A percentile compares a stretch with the other conserved stretches of the same genome.
Conservation (phyloP, 192 early-diverging fungal genomes). For the Coemansia sp. region DNA sequence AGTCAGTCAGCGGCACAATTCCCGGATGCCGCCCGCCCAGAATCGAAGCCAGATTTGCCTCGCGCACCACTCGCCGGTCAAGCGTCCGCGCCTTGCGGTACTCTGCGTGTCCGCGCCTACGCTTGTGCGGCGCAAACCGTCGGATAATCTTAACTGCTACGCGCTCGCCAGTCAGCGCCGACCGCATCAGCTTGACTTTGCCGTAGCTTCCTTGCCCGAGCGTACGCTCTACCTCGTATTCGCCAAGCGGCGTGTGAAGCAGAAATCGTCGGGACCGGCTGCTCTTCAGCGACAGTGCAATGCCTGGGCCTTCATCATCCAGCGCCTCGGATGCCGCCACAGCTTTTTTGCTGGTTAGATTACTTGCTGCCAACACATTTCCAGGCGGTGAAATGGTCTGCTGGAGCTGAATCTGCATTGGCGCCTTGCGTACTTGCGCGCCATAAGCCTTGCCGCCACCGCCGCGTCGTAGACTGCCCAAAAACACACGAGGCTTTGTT, state of each 20-base stretch:
- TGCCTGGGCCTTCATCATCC: slow-evolving; percentile 3
- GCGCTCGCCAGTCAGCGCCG: slow-evolving; percentile 48
- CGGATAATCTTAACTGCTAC: slow-evolving; percentile 57
- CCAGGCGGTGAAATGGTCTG: neutral
- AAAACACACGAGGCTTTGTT: slow-evolving; percentile 1
- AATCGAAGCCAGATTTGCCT: slow-evolving; percentile 53
- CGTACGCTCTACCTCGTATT: slow-evolving; percentile 44
- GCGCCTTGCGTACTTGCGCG: neutral
- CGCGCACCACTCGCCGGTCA: slow-evolving; percentile 53
- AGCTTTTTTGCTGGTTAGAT: neutral
- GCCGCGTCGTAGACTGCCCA: slow-evolving; percentile 30
- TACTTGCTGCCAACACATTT: neutral
- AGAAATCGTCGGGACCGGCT: slow-evolving; percentile 44
- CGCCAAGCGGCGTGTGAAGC: slow-evolving; percentile 55
- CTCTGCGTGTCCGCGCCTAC: slow-evolving; percentile 33
- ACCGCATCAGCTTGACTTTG: slow-evolving; percentile 57
- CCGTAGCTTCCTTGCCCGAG: slow-evolving; percentile 59
- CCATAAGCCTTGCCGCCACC: neutral
- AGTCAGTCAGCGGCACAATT: slow-evolving; percentile 52
- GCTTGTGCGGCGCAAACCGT: slow-evolving; percentile 50
- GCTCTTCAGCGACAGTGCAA: slow-evolving; percentile 50
- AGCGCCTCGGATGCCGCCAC: neutral
- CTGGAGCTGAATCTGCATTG: neutral
- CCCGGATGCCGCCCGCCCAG: slow-evolving; percentile 53
- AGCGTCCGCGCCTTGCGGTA: slow-evolving; percentile 51